Evolutionary conservation across 163 green algal species (phyloP).

Genomic region (Volvox carteri): DNA sequence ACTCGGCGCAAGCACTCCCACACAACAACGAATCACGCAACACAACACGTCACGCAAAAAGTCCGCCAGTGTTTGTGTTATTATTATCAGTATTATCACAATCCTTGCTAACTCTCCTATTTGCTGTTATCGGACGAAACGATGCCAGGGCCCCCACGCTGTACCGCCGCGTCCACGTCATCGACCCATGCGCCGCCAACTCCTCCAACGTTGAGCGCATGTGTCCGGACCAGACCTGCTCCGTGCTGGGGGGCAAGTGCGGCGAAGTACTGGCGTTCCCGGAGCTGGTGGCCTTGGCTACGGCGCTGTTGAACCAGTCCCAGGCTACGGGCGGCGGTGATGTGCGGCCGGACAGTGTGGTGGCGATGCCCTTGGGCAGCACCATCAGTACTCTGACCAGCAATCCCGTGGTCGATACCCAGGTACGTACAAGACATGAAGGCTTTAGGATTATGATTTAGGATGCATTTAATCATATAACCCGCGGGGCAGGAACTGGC

Average conservation of each 20-base stretch:
- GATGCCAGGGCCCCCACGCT: neutral
- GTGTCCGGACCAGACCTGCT: conserved; percentile 52
- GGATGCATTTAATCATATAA: neutral
- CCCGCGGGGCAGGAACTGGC: neutral
- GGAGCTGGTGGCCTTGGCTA: conserved; percentile 20
- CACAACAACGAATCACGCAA: too few species aligned
- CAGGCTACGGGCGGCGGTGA: neutral
- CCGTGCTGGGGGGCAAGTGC: conserved; percentile 53
- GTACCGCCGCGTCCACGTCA: conserved; percentile 31
- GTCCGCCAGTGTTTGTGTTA: too few species aligned
- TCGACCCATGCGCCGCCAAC: conserved; percentile 53
- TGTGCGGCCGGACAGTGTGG: neutral
- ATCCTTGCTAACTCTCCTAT: too few species aligned
- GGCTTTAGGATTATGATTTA: neutral
- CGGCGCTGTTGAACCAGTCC: neutral
- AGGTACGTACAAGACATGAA: neutral
- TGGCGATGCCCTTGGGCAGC: neutral
- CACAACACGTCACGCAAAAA: too few species aligned
- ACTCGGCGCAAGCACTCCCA: too few species aligned
- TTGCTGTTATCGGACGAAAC: too few species aligned
- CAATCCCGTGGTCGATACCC: neutral
- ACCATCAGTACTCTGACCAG: neutral
- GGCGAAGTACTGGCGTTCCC: neutral
- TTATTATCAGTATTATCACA: too few species aligned
- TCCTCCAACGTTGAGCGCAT: conserved; percentile 50